phyloP scores from a whole-genome alignment of 2,329 filamentous ascomycete species.

The Botrytis pseudocinerea region DNA sequence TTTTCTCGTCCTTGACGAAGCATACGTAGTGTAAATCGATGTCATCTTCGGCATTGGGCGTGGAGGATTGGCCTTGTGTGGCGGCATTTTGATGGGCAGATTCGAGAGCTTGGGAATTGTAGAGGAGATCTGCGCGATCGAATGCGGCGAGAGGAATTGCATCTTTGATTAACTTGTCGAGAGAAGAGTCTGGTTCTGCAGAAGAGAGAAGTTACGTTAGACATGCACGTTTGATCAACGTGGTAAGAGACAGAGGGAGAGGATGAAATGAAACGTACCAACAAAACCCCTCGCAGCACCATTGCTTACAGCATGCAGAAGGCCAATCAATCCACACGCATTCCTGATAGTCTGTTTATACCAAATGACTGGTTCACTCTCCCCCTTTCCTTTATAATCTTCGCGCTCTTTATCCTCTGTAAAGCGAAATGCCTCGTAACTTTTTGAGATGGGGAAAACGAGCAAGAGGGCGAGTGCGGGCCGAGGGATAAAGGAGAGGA shows the following conservation, averaged over 20 bases:
- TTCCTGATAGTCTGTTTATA: slow-evolving; percentile 95
- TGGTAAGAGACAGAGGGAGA: no score
- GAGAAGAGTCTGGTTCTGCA: slow-evolving; percentile 42
- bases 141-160: slow-evolving; percentile 69
- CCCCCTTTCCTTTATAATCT: slow-evolving; percentile 68
- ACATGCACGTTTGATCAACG: slow-evolving; percentile 60
- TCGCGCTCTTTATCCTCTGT: slow-evolving; percentile 67
- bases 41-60: slow-evolving; percentile 72
- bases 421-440: slow-evolving; percentile 77
- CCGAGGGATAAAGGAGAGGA: slow-evolving; percentile 85
- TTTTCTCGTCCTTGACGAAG: slow-evolving; percentile 76
- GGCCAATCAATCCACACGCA: slow-evolving; percentile 87
- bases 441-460: slow-evolving; percentile 82
- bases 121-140: slow-evolving; percentile 72
- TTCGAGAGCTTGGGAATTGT: slow-evolving; percentile 75
- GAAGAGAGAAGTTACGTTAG: background rate
- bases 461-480: slow-evolving; percentile 87
- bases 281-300: slow-evolving; percentile 82
- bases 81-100: slow-evolving; percentile 81
- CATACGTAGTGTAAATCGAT: slow-evolving; percentile 95
- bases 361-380: slow-evolving; percentile 79
- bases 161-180: slow-evolving; percentile 64
- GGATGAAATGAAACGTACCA: slow-evolving; percentile 62
- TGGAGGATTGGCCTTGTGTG: slow-evolving; percentile 72
- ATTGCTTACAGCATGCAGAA: slow-evolving; percentile 82